Base-by-base conservation (phyloP, 2,329 filamentous ascomycete species). In the Trichoderma simmonsii region DNA sequence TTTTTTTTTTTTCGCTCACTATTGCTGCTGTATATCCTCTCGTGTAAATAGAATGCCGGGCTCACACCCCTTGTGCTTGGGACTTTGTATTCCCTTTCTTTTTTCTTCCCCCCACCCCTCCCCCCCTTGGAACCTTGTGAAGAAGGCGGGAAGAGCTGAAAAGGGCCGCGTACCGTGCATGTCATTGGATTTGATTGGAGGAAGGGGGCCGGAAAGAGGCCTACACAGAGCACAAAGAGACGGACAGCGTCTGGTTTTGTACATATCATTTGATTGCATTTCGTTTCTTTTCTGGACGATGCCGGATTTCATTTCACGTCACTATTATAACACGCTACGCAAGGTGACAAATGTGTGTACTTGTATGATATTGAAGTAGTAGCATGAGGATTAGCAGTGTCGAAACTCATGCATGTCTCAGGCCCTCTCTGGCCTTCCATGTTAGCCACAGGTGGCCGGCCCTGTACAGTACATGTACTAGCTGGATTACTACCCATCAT, bases 111-210 rank as follows among this genome's bases (percentile, higher is more conserved):
- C 34, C 51, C 51, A 43, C 65, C 34, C 54, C 65, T 18, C 65
- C n/a, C 28, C 15, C 26, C 26, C 61, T 34, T 32, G 28, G 39
- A 59, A 54, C 48, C 56, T 32, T 32, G 28, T 24, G 28, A 59
- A 59, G 54, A 59, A 32, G 63, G 48, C 63, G 30, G 63, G 30
- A 66, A 66, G 43, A 69, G 66, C 66, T 69, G 66, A 60, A 69
- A 69, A 69, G 66, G 66, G 36, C 36, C 36, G 66, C 66, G 56
- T 61, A 69, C 66, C 56, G 56, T 32, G 54, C 18, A 28, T 61
- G 12, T 61, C 26, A 60, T 48, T 51, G 66, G 56, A 51, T 21
- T 51, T 43, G 39, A 65, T 43, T 30, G 54, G 54, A 43, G 15
- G 51, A 21, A 15, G 12, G 24, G 63, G 48, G 60, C 26, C 34